Evolutionary conservation across 306 rosid genomes (phyloP), one percentile per base, ranked within the genome.

Genomic region (Sesbania bispinosa): DNA sequence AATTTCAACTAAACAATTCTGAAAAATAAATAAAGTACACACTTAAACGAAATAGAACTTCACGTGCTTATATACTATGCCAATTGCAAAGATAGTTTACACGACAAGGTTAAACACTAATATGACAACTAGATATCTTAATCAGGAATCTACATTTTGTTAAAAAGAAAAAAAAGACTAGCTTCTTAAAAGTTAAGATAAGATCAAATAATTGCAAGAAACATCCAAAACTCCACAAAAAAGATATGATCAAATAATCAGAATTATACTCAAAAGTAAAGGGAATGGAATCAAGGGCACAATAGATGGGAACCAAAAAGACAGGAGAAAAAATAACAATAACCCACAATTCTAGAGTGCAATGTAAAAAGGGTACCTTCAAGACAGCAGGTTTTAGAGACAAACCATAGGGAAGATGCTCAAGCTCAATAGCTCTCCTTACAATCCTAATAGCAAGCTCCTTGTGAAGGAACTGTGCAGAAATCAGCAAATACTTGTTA

Each of bases 381-480:
- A 92, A 57, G 52, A 92, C 83, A 43, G 96, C 89, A 77, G 98
- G 91, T 57, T 86, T 92, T 1, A 51, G 52, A 20, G 98, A 89
- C 50, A 92, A 83, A 29, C 92, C 92, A 46, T 90, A 92, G 6
- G 98, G 98, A 26, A 89, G 92, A 45, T 47, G 61, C 69, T 92
- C 89, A 47, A 92, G 92, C 65, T 92, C 96, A 57, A 83, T 64
- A 7, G 93, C 86, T 43, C 98, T 76, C 55, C 98, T 84, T 0
- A 96, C 96, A 79, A 92, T 89, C 33, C 98, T 65, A 79, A 89
- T 85, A 42, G 98, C 87, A 16, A 92, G 89, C 77, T 89, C 98
- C 71, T 89, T 89, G 69, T 88, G 96, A 71, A 92, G 89, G 61
- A 92, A 92, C 80, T 89, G 92, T 21, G 98, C 89, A 11, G 98